phyloP scores from a whole-genome alignment of 1,139 yeast genomes.

The Saccharomycopsis hybrid region DNA sequence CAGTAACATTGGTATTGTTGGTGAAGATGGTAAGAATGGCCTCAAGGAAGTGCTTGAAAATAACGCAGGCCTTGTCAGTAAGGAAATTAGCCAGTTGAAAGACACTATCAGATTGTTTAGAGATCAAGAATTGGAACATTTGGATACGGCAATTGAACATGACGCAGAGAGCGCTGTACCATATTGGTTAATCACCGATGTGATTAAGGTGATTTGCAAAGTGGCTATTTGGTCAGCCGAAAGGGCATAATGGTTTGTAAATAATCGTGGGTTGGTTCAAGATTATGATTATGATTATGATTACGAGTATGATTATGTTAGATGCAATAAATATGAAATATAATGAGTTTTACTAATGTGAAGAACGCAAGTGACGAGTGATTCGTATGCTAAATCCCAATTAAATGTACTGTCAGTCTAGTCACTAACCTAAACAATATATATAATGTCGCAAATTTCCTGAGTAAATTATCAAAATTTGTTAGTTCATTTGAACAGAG shows the following conservation, averaged over 20 bases:
- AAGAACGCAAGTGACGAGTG: too few relatives aligned
- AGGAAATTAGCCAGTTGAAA: conserved; percentile 56
- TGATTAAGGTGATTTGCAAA: conserved; percentile 73
- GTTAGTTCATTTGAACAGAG: too few relatives aligned
- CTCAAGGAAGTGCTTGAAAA: conserved; percentile 7
- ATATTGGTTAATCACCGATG: conserved; percentile 79
- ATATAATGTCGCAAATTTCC: too few relatives aligned
- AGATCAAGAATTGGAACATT: conserved; percentile 93
- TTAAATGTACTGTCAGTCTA: too few relatives aligned
- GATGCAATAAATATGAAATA: too few relatives aligned
- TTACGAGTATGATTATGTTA: too few relatives aligned
- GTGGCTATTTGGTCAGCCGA: conserved; percentile 94
- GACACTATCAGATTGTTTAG: conserved; percentile 68
- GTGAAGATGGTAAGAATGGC: conserved; percentile 27
- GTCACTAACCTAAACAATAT: too few relatives aligned
- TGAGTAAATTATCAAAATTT: too few relatives aligned
- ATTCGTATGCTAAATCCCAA: too few relatives aligned
- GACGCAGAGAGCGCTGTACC: conserved; percentile 95
- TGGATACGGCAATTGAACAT: conserved; percentile 85
- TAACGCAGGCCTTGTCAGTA: conserved; percentile 31
- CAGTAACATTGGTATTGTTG: conserved; percentile 34
- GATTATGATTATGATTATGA: too few relatives aligned
- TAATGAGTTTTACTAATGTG: too few relatives aligned
- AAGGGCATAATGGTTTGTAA: conserved; percentile 39
- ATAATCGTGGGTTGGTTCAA: too few relatives aligned